Base-by-base conservation (phyloP, 805 yeast species). In the Candida arabinofermentans region DNA sequence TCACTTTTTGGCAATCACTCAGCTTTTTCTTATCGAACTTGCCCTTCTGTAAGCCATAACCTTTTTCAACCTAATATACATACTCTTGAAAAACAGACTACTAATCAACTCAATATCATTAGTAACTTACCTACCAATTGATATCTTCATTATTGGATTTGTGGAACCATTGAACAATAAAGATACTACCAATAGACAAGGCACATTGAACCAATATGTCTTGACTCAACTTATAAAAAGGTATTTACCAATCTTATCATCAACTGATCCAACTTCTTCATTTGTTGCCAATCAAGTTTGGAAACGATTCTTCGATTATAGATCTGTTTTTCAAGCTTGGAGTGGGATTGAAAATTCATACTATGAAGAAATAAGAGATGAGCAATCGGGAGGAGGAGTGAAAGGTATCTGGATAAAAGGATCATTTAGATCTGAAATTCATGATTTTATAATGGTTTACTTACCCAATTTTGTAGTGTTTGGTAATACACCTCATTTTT, bases 381-480 rank as follows among this genome's bases (percentile, higher is more conserved):
- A 40, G n/a, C n/a, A n/a, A n/a, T n/a, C n/a, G 5, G 40, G 33
- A 9, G 8, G 13, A 5, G 24, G 38, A 7, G 34, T 31, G 16
- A 41, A 47, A 41, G 55, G 64, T 31, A 24, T 55, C 43, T 24
- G 58, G 55, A 41, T 57, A 47, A 47, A 50, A 43, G 33, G 74
- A 64, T 16, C 49, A 47, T 48, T 43, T 61, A 69, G 71, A 51
- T 59, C 36, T 40, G 52, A 40, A 61, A 36, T 32, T 1, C 64
- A 63, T 37, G 81, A 76, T 50, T 35, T 75, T 4, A 55, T 72
- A 3, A 39, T 77, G 2, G 62, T 63, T 37, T 74, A 66, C 43
- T 57, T 74, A 12, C 79, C 74, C 8, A 77, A 78, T 12, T 64
- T 68, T n/a, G 61, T 65, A 2, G 40, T 66, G 29, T 49, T 64